Evolutionary conservation across 2,329 filamentous ascomycete species (phyloP).

Genomic region (Didymellaceae sp.): DNA sequence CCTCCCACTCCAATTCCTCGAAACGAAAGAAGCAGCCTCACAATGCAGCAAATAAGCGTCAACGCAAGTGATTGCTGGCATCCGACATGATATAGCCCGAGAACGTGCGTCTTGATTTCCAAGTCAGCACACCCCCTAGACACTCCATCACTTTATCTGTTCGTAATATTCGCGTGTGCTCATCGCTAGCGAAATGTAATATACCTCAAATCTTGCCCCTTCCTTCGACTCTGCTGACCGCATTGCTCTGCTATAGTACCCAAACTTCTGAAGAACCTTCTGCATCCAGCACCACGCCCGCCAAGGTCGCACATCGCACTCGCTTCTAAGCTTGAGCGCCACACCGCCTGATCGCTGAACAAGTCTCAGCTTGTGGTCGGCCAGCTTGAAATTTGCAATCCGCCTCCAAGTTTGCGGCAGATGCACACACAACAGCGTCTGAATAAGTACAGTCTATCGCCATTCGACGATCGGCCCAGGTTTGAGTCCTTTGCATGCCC

Average conservation of each 20-base stretch:
- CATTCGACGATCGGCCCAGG: too few relatives aligned
- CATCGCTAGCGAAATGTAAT: constrained; percentile 39
- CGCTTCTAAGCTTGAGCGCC: constrained; percentile 19
- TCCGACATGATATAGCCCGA: constrained; percentile 14
- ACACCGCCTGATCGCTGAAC: too few relatives aligned
- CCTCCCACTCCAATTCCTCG: constrained; percentile 29
- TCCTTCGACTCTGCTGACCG: constrained; percentile 21
- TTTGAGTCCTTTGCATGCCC: too few relatives aligned
- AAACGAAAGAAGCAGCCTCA: constrained; percentile 42
- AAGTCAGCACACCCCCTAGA: constrained; percentile 13
- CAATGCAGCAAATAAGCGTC: constrained; percentile 43
- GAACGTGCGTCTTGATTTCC: constrained; percentile 2
- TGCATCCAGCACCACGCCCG: constrained; percentile 2
- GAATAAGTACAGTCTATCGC: too few relatives aligned
- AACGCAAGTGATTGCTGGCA: constrained; percentile 31
- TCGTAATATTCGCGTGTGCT: constrained; percentile 29
- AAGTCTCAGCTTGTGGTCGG: too few relatives aligned
- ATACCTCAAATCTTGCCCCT: constrained; percentile 30
- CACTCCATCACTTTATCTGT: constrained; percentile 23
- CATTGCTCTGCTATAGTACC: constrained; percentile 15
- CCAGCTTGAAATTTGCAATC: too few relatives aligned
- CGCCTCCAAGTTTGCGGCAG: too few relatives aligned
- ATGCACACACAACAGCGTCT: too few relatives aligned
- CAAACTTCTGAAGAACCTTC: constrained; percentile 18
- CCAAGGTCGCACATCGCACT: constrained; percentile 10